Base-by-base conservation (phyloP, 345 rosid species). In the Kernera saxatilis region DNA sequence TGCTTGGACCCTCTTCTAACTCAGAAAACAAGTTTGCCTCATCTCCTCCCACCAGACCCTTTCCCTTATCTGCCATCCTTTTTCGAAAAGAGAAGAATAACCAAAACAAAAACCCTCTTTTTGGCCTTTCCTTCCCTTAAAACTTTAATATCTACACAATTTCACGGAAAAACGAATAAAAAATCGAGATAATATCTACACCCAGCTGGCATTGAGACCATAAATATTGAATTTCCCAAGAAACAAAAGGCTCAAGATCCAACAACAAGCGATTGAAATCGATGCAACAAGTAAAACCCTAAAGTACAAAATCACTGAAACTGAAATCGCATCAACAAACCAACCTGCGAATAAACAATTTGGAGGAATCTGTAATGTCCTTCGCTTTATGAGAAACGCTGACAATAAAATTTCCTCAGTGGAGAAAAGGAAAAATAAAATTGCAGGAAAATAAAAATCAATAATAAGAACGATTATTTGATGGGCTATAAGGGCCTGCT, bases 11-110 rank as follows among this genome's bases (percentile, higher is more conserved):
- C 6, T 43, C 79, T 60, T 61, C 73, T 33, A 75, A 53, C 58
- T 37, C 75, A 55, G 29, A 17, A 54, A 63, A 2, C 59, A 64
- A 69, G 30, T 63, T 69, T 22, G 23, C 62, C 46, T 58, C 75
- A 27, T 29, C 70, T 36, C 12, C 66, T 45, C 22, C 66, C 43
- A 63, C 37, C 9, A 62, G 1, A 44, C 71, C 75, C 52, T 76
- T 76, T 37, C 79, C 79, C 7, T 76, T 70, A 53, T 69, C 70
- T 69, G 62, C 75, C 79, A 75, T 75, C 10, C 59, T 18, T 32
- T 22, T 32, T 22, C 11, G 6, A 27, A 8, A 45, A 53, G 29
- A 52, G 46, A 62, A 21, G 48, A 53, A 22, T 29, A 12, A 11
- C 19, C 63, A 37, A 32, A 72, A 6, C n/a, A 62, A 44, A 53